Percentiles rank a stretch among this genome's conserved stretches.
Evolutionary conservation across 169 alveolate species (phyloP).

Genomic region (Plasmodium inui): DNA sequence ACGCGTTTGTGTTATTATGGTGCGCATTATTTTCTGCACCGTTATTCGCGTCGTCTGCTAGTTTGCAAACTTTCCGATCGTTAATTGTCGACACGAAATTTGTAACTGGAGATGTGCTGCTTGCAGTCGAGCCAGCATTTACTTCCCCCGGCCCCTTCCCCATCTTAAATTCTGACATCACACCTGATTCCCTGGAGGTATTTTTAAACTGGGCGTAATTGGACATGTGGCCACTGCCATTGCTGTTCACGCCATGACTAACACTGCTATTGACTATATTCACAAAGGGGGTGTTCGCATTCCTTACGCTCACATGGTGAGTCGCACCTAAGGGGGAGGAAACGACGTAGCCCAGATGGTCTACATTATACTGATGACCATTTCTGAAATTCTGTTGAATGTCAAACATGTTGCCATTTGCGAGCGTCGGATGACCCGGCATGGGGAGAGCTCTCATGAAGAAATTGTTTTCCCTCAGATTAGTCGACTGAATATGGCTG

Average conservation of each 20-base stretch:
- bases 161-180: background rate
- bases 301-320: background rate
- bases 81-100: background rate
- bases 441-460: background rate
- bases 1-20: background rate
- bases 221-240: background rate
- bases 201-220: background rate
- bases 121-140: background rate
- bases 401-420: background rate
- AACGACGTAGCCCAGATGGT: background rate
- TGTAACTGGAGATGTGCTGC: background rate
- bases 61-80: background rate
- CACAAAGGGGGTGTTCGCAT: conserved; percentile 14
- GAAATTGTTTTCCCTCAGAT: conserved; percentile 12
- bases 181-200: background rate
- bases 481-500: background rate
- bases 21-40: background rate
- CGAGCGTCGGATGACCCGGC: background rate
- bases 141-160: background rate
- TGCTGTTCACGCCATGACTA: background rate
- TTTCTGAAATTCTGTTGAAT: background rate
- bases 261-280: background rate
- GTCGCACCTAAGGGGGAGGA: background rate
- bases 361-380: background rate
- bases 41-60: background rate